Conservation (phyloP, 768 basidiomycete genomes). For the Hygrocybe punicea region DNA sequence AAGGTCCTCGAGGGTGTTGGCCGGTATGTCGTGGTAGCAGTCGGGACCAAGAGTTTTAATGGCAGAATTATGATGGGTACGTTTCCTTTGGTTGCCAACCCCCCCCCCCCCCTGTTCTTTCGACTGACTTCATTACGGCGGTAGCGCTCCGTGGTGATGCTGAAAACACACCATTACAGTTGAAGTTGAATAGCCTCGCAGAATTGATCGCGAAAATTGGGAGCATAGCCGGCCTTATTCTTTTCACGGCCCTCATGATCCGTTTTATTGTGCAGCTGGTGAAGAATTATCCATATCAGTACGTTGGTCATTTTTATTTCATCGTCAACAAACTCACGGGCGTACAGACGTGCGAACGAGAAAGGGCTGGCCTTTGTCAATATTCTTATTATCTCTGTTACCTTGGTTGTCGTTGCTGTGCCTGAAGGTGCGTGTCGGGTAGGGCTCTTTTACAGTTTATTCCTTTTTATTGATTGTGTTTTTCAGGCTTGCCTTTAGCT, state of each 20-base stretch:
- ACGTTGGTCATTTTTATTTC: conserved; percentile 76
- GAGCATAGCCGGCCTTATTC: conserved; percentile 69
- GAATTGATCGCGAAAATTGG: conserved; percentile 94
- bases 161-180: conserved; percentile 88
- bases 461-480: neutral
- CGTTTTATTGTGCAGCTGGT: conserved; percentile 90
- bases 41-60: conserved; percentile 91
- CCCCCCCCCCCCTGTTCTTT: conserved; percentile 5
- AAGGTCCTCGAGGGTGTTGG: conserved; percentile 96
- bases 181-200: conserved; percentile 91
- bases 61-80: conserved; percentile 97
- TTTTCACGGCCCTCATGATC: conserved; percentile 87
- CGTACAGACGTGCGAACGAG: conserved; percentile 59
- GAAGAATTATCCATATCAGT: conserved; percentile 55
- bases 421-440: conserved; percentile 59
- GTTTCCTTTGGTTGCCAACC: conserved; percentile 25
- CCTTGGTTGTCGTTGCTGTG: conserved; percentile 81
- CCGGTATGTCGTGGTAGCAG: conserved; percentile 85
- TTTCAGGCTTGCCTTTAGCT: conserved; percentile 9
- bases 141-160: conserved; percentile 80
- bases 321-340: too few relatives aligned
- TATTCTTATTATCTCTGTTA: conserved; percentile 92
- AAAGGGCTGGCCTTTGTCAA: conserved; percentile 91
- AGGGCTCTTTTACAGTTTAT: neutral
- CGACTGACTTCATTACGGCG: conserved; percentile 59